phyloP scores from a whole-genome alignment of 179 eudicot genomes.

The Kewa caespitosa region DNA sequence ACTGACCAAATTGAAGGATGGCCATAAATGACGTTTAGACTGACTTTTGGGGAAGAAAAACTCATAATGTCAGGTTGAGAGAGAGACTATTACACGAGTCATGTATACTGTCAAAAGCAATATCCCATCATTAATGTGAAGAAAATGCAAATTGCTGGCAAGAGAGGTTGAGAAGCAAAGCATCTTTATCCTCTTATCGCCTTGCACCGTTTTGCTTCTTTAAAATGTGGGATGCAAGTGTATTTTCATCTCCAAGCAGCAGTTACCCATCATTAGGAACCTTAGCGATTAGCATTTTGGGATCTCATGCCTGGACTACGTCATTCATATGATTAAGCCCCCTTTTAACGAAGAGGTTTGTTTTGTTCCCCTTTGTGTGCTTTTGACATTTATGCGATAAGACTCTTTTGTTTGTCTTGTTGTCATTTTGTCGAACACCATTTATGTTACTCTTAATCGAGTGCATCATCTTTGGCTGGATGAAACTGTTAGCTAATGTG shows the following conservation, averaged over 20 bases:
- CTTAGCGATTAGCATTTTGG: neutral
- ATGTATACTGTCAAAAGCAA: neutral
- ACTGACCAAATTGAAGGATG: neutral
- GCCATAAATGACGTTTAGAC: neutral
- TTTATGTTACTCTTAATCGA: neutral
- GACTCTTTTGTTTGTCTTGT: neutral
- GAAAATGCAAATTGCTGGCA: neutral
- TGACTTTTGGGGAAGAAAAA: neutral
- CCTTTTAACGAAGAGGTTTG: too few relatives aligned
- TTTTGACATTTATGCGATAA: too few relatives aligned
- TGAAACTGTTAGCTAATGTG: constrained; percentile 17
- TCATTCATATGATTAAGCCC: too few relatives aligned
- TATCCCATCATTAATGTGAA: neutral
- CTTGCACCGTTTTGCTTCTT: neutral
- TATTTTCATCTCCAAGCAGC: neutral
- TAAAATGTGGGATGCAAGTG: neutral
- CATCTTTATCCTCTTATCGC: neutral
- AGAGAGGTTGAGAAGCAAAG: neutral
- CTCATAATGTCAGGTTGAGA: neutral
- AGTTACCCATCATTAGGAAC: neutral
- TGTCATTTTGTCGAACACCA: neutral
- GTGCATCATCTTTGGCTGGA: neutral
- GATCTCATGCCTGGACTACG: neutral
- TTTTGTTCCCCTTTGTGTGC: too few relatives aligned
- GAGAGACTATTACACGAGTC: neutral